Conservation (phyloP, 345 rosid species). For the Adansonia digitata region DNA sequence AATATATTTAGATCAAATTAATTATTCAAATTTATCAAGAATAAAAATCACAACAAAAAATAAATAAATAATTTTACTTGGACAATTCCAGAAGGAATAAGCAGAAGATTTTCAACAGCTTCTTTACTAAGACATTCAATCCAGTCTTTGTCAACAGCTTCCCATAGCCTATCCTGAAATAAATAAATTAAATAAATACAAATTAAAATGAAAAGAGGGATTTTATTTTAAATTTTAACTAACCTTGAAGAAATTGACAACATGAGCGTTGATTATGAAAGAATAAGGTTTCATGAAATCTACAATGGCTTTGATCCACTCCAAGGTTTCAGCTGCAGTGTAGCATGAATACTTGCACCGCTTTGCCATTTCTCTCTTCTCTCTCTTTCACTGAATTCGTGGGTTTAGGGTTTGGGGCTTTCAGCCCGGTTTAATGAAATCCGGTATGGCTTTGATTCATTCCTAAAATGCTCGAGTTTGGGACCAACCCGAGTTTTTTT, state of each 20-base stretch:
- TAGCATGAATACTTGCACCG: conserved; percentile 49
- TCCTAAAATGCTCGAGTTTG: conserved; percentile 14
- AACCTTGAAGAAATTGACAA: conserved; percentile 81
- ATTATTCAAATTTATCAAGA: background rate
- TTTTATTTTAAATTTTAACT: background rate
- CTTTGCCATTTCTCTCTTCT: conserved; percentile 4
- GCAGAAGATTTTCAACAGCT: conserved; percentile 53
- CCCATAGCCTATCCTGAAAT: conserved; percentile 68
- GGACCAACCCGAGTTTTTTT: background rate
- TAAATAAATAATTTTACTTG: conserved; percentile 34
- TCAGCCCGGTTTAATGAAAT: conserved; percentile 50
- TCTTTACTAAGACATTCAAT: conserved; percentile 62
- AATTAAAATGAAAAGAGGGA: background rate
- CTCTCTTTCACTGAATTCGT: background rate
- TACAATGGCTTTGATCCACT: conserved; percentile 67
- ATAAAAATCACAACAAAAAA: background rate
- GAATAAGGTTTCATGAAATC: conserved; percentile 52
- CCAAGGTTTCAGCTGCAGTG: conserved; percentile 53
- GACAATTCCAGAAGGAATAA: conserved; percentile 62
- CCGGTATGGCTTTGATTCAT: conserved; percentile 63
- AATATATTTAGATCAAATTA: background rate
- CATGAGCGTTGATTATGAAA: conserved; percentile 55
- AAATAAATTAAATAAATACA: background rate
- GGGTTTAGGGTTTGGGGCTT: background rate
- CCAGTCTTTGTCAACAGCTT: conserved; percentile 69